Evolutionary conservation across 805 yeast genomes (phyloP).

Genomic region (Starmerella sirachaensis): DNA sequence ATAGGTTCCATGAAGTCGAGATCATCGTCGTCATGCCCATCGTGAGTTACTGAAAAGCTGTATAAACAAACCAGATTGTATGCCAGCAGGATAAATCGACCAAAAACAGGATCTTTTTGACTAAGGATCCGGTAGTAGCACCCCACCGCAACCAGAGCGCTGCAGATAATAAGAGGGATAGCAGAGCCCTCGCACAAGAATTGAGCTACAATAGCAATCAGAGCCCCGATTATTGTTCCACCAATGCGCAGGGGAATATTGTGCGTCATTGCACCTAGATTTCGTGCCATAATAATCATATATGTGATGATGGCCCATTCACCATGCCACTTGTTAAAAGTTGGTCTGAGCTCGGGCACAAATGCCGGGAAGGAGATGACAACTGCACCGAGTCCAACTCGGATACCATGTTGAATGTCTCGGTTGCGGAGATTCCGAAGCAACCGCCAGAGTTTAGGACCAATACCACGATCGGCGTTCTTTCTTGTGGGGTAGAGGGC

Average conservation of each 20-base stretch:
- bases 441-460: constrained; percentile 28
- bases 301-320: constrained; percentile 81
- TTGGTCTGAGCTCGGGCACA: constrained; percentile 40
- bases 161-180: constrained; percentile 40
- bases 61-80: constrained; percentile 70
- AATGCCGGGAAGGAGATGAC: constrained; percentile 57
- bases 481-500: constrained; percentile 16
- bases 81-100: constrained; percentile 53
- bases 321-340: constrained; percentile 55
- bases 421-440: constrained; percentile 44
- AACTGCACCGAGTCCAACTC: constrained; percentile 70
- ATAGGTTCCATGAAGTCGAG: constrained; percentile 64
- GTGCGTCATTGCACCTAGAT: constrained; percentile 73
- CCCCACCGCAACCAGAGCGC: constrained; percentile 31
- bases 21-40: constrained; percentile 40
- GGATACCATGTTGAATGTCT: constrained; percentile 65
- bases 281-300: constrained; percentile 73
- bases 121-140: constrained; percentile 45
- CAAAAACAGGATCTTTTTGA: constrained; percentile 32
- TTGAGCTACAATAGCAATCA: constrained; percentile 42
- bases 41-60: constrained; percentile 53
- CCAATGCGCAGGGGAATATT: constrained; percentile 41
- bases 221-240: constrained; percentile 67
- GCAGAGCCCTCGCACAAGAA: constrained; percentile 37
- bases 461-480: constrained; percentile 15